Evolutionary conservation across 129 eudicot species (phyloP).

Genomic region (Escallonia herrerae): DNA sequence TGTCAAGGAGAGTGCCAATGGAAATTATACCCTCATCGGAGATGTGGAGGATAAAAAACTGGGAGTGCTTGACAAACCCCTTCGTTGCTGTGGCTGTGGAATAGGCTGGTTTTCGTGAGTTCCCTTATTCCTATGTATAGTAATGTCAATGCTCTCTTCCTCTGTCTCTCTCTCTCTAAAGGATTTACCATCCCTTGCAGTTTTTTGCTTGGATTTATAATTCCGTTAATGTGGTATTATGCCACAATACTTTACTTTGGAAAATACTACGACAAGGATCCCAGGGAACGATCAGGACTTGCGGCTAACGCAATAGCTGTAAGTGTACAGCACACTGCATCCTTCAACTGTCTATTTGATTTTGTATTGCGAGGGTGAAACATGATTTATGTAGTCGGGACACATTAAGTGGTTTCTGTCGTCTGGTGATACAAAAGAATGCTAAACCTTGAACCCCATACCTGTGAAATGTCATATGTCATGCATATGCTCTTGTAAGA

Average conservation of each 20-base stretch:
- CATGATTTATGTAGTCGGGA: background rate
- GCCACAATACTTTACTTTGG: conserved; percentile 70
- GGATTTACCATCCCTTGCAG: conserved; percentile 22
- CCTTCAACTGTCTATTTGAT: background rate
- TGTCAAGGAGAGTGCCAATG: conserved; percentile 30
- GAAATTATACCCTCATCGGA: conserved; percentile 48
- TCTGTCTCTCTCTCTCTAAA: background rate
- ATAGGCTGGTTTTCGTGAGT: conserved; percentile 87
- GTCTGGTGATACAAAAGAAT: background rate
- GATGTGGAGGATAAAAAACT: conserved; percentile 53
- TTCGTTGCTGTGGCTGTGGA: conserved; percentile 87
- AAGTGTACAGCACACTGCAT: conserved; percentile 14
- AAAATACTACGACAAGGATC: conserved; percentile 78
- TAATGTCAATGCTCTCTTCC: no score
- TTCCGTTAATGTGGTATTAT: conserved; percentile 71
- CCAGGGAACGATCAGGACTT: conserved; percentile 85
- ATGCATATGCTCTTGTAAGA: background rate
- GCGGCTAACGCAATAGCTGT: conserved; percentile 81
- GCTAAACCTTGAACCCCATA: background rate
- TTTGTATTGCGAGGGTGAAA: background rate
- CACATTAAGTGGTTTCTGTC: background rate
- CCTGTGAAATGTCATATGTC: background rate
- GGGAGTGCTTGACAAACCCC: conserved; percentile 60
- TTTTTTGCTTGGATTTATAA: conserved; percentile 47
- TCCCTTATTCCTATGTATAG: background rate